These are phyloP conservation scores for Jacaranda copaia DNA, from an alignment of 257 asterid genomes.

Conservation along the genomic window DNA sequence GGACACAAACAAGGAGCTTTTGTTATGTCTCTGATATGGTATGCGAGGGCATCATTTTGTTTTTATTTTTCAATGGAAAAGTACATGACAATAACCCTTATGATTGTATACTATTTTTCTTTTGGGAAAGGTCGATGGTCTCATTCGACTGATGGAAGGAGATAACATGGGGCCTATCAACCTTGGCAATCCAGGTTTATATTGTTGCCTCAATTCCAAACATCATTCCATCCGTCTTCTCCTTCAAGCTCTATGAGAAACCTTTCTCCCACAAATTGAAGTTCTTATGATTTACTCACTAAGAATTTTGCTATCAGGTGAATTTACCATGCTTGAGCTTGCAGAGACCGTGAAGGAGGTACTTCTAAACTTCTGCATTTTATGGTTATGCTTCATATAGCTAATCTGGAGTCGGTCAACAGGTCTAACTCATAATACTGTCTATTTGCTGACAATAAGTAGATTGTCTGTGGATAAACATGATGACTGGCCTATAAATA, in stretches of 20 bases:
- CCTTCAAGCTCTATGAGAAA: not conserved
- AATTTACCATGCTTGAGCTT: slow-evolving; percentile 95
- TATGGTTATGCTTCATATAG: no score
- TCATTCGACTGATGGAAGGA: slow-evolving; percentile 93
- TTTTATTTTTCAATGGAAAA: not conserved
- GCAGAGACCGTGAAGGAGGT: slow-evolving; percentile 97
- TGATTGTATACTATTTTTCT: slow-evolving; percentile 13
- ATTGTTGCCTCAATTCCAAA: no score
- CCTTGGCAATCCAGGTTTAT: slow-evolving; percentile 93
- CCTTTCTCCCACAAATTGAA: not conserved
- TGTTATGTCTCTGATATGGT: slow-evolving; percentile 97
- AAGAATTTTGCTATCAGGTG: slow-evolving; percentile 59
- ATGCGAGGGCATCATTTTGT: slow-evolving; percentile 26
- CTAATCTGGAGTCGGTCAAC: no score
- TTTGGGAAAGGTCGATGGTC: slow-evolving; percentile 80
- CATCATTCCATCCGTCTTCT: not conserved
- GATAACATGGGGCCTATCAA: slow-evolving; percentile 86
- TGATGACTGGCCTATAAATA: no score
- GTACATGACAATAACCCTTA: slow-evolving; percentile 7
- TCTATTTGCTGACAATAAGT: no score
- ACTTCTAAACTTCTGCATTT: not conserved
- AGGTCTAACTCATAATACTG: no score
- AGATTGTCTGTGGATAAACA: no score
- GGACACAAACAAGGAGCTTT: slow-evolving; percentile 97
- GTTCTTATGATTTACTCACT: slow-evolving; percentile 20